Evolutionary conservation across 202 grass and related monocot species (phyloP), one percentile per base, ranked within the genome.

Genomic region (Digitaria exilis): DNA sequence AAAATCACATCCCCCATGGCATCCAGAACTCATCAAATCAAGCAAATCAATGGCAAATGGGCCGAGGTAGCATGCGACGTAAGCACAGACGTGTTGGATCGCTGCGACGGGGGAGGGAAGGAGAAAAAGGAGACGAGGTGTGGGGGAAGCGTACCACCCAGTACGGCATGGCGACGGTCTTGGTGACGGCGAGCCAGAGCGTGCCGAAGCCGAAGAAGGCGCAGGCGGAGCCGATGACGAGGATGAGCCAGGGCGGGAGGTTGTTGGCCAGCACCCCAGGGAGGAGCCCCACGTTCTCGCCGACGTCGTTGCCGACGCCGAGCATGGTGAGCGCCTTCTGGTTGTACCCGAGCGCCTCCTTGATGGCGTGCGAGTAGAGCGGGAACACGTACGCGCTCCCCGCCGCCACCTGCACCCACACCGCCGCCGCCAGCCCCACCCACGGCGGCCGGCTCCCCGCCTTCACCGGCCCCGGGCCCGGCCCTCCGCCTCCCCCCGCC

Each of bases 321-420:
- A 98, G 90, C 92, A 98, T 86, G 63, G 96, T 95, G 25, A 95
- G 87, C 59, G 82, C 77, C 51, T 77, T 84, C 87, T 98, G 93
- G 77, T 87, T 74, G 87, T 90, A 91, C 3, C 89, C 89, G 5
- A 98, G 87, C 17, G 83, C 93, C 55, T 69, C 68, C 78, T 90
- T 98, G 37, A 93, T 34, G 15, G 93, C 80, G 45, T 93, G 80
- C 5, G 96, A 98, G 83, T 98, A 98, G 61, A 98, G 91, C 49
- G 91, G 96, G 83, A 98, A 98, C 29, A 85, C 62, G 80, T 95
- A 98, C 0, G 76, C 96, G 42, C 90, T 88, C 31, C 96, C 96
- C n/a, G 96, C 96, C 7, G 92, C 96, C 69, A 98, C 85, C 91
- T 95, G 90, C 77, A 98, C 93, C 96, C 96, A 98, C 50, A 89